Evolutionary conservation across 352 stramenopile genomes (phyloP), one percentile per base, ranked within the genome.

Genomic region (Globisporangium middletonii): DNA sequence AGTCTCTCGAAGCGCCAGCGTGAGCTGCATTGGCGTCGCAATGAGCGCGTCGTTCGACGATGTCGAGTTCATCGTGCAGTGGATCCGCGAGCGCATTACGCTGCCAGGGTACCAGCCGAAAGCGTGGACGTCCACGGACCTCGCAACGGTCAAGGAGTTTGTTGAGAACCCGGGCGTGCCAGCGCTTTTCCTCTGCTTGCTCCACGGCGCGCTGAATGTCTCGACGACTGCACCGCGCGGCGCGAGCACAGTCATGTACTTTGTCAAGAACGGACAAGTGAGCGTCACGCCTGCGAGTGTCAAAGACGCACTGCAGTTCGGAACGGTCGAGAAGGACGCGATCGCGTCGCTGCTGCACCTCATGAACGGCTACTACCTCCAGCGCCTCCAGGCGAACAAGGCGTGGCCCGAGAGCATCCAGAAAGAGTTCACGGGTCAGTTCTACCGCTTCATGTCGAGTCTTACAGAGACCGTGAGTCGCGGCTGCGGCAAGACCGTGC

Each of bases 361-460:
- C 16, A 88, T 94, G 75, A 94, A 91, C 53, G 82, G 80, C 5
- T 92, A 79, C 59, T 95, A 88, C 51, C 65, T 95, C 26, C 82
- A 94, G 60, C 75, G 83, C 8, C 68, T 95, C 27, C 83, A 92
- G 54, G 67, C 73, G 37, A 92, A 94, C 63, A 83, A 73, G 37
- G 68, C 86, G 61, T 97, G 89, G 90, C 90, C 93, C 13, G 94
- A 98, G 69, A 97, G 88, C 60, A 87, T 98, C 35, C 86, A 94
- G 57, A 97, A 97, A 59, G 94, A 98, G 59, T 94, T 98, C 47
- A 94, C 87, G 6, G 87, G 87, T 4, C 92, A 98, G 64, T 96
- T 97, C 58, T 97, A 96, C 65, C 80, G 88, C 43, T 98, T 98
- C 73, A 97, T 98, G 90, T 96, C 90, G 27, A 93, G 84, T 26